phyloP scores from a whole-genome alignment of 169 alveolate species.

The Hepatocystis sp. region DNA sequence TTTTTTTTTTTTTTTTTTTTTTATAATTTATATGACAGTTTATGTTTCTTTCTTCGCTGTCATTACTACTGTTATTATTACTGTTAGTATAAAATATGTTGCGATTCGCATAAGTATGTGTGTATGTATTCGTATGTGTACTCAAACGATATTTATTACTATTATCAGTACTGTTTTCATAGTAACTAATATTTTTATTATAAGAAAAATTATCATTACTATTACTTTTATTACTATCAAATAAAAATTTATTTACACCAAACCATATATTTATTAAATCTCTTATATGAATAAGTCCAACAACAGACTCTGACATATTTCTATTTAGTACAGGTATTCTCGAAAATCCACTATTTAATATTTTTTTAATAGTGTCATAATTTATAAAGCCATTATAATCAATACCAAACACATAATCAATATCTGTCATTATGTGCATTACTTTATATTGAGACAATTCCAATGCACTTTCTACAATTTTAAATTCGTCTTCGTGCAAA shows the following conservation, averaged over 20 bases:
- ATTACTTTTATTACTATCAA: conserved; percentile 10
- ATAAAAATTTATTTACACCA: conserved; percentile 50
- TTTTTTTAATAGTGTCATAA: conserved; percentile 62
- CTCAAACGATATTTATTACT: no score
- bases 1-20: neutral
- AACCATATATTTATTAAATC: conserved; percentile 80
- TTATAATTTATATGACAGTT: neutral
- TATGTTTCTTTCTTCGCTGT: neutral
- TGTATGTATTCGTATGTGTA: no score
- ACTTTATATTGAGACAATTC: conserved; percentile 78
- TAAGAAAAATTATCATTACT: neutral
- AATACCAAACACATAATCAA: conserved; percentile 79
- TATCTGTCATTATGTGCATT: conserved; percentile 81
- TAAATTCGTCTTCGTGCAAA: conserved; percentile 81
- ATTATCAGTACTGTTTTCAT: no score
- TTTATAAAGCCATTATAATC: conserved; percentile 77
- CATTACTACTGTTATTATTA: neutral
- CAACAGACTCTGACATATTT: conserved; percentile 52
- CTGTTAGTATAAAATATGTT: neutral
- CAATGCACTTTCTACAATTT: conserved; percentile 80
- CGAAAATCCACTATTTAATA: conserved; percentile 82
- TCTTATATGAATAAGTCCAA: conserved; percentile 78
- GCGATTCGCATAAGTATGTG: neutral
- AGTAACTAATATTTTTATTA: conserved; percentile 5
- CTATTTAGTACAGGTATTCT: conserved; percentile 81